These are phyloP conservation scores for Cardamine chenopodiifolia DNA, from an alignment of 345 rosid species.

Conservation along the genomic window DNA sequence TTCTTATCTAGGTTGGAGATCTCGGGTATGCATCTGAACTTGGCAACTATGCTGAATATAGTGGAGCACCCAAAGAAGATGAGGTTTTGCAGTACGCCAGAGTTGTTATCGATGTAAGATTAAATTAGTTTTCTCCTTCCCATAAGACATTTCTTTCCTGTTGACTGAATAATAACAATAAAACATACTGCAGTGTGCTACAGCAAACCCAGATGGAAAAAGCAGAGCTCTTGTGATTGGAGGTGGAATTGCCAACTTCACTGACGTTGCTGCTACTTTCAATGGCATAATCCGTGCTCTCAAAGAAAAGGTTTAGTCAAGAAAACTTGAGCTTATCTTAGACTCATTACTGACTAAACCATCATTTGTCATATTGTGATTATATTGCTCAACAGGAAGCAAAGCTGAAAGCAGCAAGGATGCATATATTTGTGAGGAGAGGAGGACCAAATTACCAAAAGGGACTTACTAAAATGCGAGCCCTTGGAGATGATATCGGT, in stretches of 20 bases:
- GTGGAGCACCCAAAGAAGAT: conserved; percentile 98
- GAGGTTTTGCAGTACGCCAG: conserved; percentile 97
- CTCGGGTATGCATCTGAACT: conserved; percentile 91
- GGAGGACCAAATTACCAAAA: conserved; percentile 97
- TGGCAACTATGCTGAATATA: conserved; percentile 92
- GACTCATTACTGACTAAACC: neutral
- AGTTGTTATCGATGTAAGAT: conserved; percentile 81
- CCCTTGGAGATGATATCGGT: conserved; percentile 86
- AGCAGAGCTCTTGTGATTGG: conserved; percentile 94
- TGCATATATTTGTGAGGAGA: conserved; percentile 54
- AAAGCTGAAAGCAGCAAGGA: conserved; percentile 44
- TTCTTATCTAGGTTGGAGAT: conserved; percentile 76
- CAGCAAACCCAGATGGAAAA: conserved; percentile 83
- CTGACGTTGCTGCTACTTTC: conserved; percentile 96
- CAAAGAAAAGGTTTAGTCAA: conserved; percentile 76
- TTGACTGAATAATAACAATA: neutral
- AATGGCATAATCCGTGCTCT: conserved; percentile 90
- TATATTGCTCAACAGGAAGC: conserved; percentile 32
- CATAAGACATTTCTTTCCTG: neutral
- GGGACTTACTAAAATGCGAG: conserved; percentile 91
- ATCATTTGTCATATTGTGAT: neutral
- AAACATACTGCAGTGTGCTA: conserved; percentile 70
- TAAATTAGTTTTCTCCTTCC: neutral
- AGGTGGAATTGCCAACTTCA: conserved; percentile 98
- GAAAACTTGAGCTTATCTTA: conserved; percentile 45